A percentile compares a stretch with the other conserved stretches of the same genome.
Evolutionary conservation across 352 stramenopile species (phyloP).

Genomic region (Hyaloperonospora brassicae): DNA sequence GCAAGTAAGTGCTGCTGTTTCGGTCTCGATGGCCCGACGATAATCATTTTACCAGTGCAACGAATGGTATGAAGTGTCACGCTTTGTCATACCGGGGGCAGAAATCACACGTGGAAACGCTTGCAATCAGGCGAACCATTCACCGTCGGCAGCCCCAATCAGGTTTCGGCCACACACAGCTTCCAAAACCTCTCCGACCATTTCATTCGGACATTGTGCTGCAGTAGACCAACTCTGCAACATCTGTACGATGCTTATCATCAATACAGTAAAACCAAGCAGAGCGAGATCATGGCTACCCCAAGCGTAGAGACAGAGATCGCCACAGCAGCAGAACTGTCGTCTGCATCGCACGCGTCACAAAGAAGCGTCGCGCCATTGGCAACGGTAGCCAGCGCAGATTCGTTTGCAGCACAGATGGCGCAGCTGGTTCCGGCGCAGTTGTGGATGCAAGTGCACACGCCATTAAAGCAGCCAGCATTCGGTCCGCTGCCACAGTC

Average conservation of each 20-base stretch:
- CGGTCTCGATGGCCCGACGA: too few species aligned
- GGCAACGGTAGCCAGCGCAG: conserved; percentile 20
- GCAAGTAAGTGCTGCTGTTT: too few species aligned
- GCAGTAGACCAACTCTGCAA: too few species aligned
- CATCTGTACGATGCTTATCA: not conserved
- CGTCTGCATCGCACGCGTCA: conserved; percentile 19
- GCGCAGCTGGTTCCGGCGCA: conserved; percentile 39
- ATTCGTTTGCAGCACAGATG: conserved; percentile 35
- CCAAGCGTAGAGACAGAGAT: conserved; percentile 1
- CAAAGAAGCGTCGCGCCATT: conserved; percentile 37
- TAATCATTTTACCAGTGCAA: too few species aligned
- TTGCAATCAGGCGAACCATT: too few species aligned
- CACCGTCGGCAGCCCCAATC: too few species aligned
- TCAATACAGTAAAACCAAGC: not conserved
- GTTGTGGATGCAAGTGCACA: conserved; percentile 50
- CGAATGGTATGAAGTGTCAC: too few species aligned
- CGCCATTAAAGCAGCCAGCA: conserved; percentile 44
- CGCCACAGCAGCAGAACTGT: not conserved
- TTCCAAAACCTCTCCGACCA: too few species aligned
- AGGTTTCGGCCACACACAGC: too few species aligned
- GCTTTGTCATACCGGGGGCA: too few species aligned
- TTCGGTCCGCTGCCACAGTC: conserved; percentile 39
- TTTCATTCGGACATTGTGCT: too few species aligned
- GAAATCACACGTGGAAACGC: too few species aligned
- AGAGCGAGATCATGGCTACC: not conserved